These are phyloP conservation scores for Mortierella antarctica DNA, from an alignment of 192 early-diverging fungal species.

Conservation along the genomic window DNA sequence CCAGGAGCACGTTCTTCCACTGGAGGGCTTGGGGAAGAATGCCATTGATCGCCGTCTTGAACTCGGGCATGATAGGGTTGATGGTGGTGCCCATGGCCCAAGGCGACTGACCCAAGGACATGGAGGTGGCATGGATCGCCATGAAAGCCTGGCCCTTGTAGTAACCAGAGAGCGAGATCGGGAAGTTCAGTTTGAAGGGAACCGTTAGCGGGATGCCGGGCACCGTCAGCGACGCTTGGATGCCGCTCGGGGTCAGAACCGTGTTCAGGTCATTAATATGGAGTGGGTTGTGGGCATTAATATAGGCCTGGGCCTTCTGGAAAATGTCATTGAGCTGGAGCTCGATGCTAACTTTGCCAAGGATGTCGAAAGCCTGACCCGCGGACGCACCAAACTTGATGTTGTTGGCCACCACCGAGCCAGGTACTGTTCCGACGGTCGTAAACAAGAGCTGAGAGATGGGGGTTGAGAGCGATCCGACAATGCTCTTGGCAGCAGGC, in stretches of 20 bases:
- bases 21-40: constrained; percentile 26
- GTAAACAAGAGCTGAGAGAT: constrained; percentile 34
- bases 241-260: constrained; percentile 37
- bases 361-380: constrained; percentile 38
- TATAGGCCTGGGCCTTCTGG: constrained; percentile 35
- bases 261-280: constrained; percentile 38
- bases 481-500: constrained; percentile 27
- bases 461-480: constrained; percentile 16
- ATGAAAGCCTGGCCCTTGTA: constrained; percentile 23
- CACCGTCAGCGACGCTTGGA: constrained; percentile 25
- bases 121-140: constrained; percentile 27
- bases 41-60: constrained; percentile 17
- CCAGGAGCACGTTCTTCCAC: constrained; percentile 40
- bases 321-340: constrained; percentile 32
- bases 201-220: constrained; percentile 22
- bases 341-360: constrained; percentile 29
- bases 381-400: constrained; percentile 38
- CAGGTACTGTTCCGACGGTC: constrained; percentile 21
- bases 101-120: constrained; percentile 25
- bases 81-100: constrained; percentile 32
- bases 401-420: constrained; percentile 26
- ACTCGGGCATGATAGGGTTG: constrained; percentile 10
- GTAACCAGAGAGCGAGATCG: constrained; percentile 20
- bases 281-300: constrained; percentile 44
- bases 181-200: constrained; percentile 46